Evolutionary conservation across 2,329 filamentous ascomycete species (phyloP).

Genomic region (Sporothrix variecibatus): DNA sequence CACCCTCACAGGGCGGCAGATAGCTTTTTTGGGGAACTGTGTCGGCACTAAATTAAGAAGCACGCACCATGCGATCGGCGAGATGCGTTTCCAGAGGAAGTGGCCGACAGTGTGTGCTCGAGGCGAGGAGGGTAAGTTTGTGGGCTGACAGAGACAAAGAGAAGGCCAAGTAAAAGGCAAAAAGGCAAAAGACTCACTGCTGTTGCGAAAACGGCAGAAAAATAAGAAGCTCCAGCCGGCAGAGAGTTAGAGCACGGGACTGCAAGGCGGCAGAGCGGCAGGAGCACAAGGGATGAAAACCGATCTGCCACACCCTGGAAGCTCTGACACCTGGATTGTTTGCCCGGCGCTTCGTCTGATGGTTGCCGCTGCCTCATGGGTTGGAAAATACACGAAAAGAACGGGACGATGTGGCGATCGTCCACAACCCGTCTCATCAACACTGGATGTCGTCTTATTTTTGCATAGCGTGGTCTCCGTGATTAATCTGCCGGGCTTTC

Average conservation of each 20-base stretch:
- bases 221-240: neutral
- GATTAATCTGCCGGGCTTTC: constrained; percentile 12
- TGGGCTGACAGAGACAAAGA: neutral
- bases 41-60: constrained; percentile 7
- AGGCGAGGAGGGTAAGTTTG: neutral
- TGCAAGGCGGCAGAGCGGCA: constrained; percentile 3
- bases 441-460: constrained; percentile 12
- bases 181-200: neutral
- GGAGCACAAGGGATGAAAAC: neutral
- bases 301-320: constrained; percentile 12
- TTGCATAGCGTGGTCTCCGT: constrained; percentile 20
- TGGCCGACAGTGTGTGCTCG: neutral
- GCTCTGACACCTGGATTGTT: constrained; percentile 21
- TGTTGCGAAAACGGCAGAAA: neutral
- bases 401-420: constrained; percentile 6
- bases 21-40: neutral
- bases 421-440: constrained; percentile 16
- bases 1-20: neutral
- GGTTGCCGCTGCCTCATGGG: neutral
- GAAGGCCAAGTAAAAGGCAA: neutral
- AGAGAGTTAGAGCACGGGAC: neutral
- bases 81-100: neutral
- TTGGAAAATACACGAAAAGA: constrained; percentile 4
- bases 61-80: constrained; percentile 7
- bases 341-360: constrained; percentile 10